phyloP scores from a whole-genome alignment of 2,329 filamentous ascomycete species.

The Botrytis elliptica region DNA sequence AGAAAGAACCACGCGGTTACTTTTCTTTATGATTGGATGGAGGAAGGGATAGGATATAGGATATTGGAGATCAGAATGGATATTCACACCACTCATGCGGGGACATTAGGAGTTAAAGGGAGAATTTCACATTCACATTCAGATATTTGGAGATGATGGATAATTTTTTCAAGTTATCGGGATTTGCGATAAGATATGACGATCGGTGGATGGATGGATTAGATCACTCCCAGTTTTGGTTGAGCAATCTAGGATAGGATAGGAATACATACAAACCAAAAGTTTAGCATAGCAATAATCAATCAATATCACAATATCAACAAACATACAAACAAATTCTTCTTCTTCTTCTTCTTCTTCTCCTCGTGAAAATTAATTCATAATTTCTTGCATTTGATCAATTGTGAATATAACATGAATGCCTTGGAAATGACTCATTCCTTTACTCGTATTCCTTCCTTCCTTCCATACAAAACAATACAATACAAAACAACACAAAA shows the following conservation, averaged over 20 bases:
- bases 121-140: slow-evolving; percentile 3
- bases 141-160: not conserved
- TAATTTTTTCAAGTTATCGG: not conserved
- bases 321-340: not conserved
- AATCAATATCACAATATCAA: not conserved
- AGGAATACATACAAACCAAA: not conserved
- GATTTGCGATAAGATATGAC: not conserved
- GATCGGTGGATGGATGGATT: not conserved
- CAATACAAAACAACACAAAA: not conserved
- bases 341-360: not conserved
- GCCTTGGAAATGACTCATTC: not conserved
- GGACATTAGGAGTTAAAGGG: slow-evolving; percentile 19
- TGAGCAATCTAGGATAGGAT: slow-evolving; percentile 2
- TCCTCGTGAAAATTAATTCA: too few species aligned
- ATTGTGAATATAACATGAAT: not conserved
- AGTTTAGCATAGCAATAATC: not conserved
- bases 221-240: slow-evolving; percentile 8
- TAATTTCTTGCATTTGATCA: not conserved
- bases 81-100: slow-evolving; percentile 21
- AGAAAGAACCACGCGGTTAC: slow-evolving; percentile 22
- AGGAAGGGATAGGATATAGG: not conserved
- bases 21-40: not conserved
- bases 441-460: too few species aligned
- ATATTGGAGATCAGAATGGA: not conserved
- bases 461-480: not conserved